phyloP scores from a whole-genome alignment of 352 stramenopile genomes.

The Phytophthora idaei region DNA sequence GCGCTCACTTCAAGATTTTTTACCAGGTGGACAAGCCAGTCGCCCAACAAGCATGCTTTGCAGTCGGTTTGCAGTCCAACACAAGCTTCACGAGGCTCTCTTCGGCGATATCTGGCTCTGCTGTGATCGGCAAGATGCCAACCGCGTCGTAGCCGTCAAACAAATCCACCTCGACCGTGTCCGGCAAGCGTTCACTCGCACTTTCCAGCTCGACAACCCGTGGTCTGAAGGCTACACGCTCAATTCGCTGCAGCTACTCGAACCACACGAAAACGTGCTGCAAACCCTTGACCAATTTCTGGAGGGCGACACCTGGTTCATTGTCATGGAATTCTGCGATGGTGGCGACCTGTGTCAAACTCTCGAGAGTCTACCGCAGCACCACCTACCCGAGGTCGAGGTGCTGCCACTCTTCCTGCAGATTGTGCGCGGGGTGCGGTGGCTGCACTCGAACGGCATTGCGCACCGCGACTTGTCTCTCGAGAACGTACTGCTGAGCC shows the following conservation, averaged over 20 bases:
- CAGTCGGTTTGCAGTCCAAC: too few species aligned
- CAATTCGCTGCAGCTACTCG: slow-evolving; percentile 17
- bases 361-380: slow-evolving; percentile 31
- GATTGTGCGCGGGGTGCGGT: slow-evolving; percentile 45
- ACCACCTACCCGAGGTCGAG: slow-evolving; percentile 28
- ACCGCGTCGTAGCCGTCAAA: too few species aligned
- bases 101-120: too few species aligned
- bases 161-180: too few species aligned
- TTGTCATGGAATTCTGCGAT: slow-evolving; percentile 62
- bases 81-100: too few species aligned
- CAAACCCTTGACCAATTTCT: slow-evolving; percentile 47
- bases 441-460: slow-evolving; percentile 46
- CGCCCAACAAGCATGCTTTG: too few species aligned
- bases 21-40: too few species aligned
- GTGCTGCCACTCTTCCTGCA: slow-evolving; percentile 40
- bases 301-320: slow-evolving; percentile 45
- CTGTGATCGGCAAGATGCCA: too few species aligned
- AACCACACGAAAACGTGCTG: slow-evolving; percentile 50
- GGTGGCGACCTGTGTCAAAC: slow-evolving; percentile 52
- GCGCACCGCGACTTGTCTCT: slow-evolving; percentile 62
- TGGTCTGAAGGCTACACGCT: slow-evolving; percentile 5
- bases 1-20: too few species aligned
- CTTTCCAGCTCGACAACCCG: too few species aligned
- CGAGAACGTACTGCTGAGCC: slow-evolving; percentile 56
- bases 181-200: too few species aligned